A percentile compares a stretch with the other conserved stretches of the same genome.
Evolutionary conservation across 2,329 filamentous ascomycete genomes (phyloP).

Genomic region (Verticillium nubilum): DNA sequence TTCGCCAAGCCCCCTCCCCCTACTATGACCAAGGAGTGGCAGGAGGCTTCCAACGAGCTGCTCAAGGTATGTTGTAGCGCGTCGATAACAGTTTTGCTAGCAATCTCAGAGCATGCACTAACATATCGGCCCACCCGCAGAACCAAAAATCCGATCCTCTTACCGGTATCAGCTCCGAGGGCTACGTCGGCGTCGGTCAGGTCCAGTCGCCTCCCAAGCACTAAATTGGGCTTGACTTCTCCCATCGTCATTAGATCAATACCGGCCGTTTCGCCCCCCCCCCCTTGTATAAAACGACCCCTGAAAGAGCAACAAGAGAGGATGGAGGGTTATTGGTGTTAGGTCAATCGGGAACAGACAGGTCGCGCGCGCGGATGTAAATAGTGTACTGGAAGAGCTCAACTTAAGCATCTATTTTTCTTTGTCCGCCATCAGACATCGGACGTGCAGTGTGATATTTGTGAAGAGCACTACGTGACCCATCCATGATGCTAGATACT

Average conservation of each 20-base stretch:
- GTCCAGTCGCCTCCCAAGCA: conserved; percentile 63
- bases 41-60: conserved; percentile 92
- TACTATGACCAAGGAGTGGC: conserved; percentile 96
- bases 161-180: conserved; percentile 74
- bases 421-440: background rate
- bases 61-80: conserved; percentile 62
- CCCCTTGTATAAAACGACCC: conserved; percentile 29
- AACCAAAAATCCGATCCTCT: conserved; percentile 81
- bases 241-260: conserved; percentile 11
- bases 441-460: background rate
- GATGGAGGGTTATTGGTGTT: conserved; percentile 20
- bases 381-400: conserved; percentile 38
- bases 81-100: background rate
- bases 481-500: no score
- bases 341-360: conserved; percentile 20
- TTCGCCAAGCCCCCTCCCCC: conserved; percentile 68
- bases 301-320: conserved; percentile 19
- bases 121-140: conserved; percentile 36
- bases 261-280: conserved; percentile 12
- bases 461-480: background rate
- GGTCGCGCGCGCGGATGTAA: conserved; percentile 27
- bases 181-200: conserved; percentile 72
- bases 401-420: conserved; percentile 25
- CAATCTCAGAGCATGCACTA: background rate
- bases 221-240: conserved; percentile 25